phyloP scores from a whole-genome alignment of 495 filamentous ascomycete species.

The Choiromyces venosus region DNA sequence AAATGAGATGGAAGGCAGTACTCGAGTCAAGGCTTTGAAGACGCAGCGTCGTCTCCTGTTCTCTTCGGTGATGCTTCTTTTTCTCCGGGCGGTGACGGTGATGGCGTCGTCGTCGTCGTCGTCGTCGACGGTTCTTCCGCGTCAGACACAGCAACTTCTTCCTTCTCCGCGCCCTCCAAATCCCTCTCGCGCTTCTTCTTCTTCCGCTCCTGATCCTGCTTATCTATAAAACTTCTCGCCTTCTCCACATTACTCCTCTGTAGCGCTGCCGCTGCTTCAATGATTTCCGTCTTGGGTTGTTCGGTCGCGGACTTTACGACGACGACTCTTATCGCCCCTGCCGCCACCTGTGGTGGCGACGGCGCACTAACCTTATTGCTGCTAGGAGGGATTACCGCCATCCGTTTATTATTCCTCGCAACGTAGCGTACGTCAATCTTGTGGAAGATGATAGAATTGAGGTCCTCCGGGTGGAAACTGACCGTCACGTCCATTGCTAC shows the following conservation, averaged over 20 bases:
- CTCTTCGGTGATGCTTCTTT: constrained; percentile 11
- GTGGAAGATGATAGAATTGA: constrained; percentile 28
- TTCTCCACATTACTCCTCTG: constrained; percentile 15
- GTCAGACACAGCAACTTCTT: constrained; percentile 2
- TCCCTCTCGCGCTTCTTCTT: constrained; percentile 11
- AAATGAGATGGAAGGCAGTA: not conserved
- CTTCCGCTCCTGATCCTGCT: constrained; percentile 9
- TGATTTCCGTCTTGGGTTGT: not conserved
- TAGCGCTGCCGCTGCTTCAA: constrained; percentile 17
- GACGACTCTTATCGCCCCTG: not conserved
- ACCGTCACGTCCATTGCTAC: constrained; percentile 34
- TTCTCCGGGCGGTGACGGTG: constrained; percentile 7
- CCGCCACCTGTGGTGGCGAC: constrained; percentile 1
- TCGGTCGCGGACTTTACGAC: constrained; percentile 3
- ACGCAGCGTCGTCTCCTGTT: constrained; percentile 26
- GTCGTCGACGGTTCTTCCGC: no score
- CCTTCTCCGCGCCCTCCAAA: not conserved
- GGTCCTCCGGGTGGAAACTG: constrained; percentile 33
- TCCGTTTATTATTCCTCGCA: constrained; percentile 5
- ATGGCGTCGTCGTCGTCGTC: no score
- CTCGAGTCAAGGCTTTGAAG: constrained; percentile 18
- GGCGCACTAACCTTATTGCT: constrained; percentile 1
- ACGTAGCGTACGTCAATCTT: constrained; percentile 34
- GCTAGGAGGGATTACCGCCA: not conserved
- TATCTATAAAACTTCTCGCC: constrained; percentile 12